Conservation (phyloP, 1,139 yeast genomes). For the Suhomyces maxii region DNA sequence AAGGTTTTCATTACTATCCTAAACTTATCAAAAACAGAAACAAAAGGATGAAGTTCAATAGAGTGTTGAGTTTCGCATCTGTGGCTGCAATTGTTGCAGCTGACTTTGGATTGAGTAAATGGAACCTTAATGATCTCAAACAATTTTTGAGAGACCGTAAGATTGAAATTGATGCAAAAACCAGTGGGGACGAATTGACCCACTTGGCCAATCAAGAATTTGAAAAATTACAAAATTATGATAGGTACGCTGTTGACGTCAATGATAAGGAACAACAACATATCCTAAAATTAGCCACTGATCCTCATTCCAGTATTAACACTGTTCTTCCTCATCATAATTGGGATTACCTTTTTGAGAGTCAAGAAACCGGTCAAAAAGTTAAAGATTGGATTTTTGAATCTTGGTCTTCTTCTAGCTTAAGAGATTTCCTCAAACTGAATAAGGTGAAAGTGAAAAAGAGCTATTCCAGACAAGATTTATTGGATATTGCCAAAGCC, state of each 20-base stretch:
- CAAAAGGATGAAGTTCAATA: constrained; percentile 5
- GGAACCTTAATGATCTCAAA: constrained; percentile 28
- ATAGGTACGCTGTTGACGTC: constrained; percentile 13
- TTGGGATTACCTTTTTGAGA: constrained; percentile 15
- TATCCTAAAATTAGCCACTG: constrained; percentile 19
- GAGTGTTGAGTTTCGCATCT: constrained; percentile 1
- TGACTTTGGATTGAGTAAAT: constrained; percentile 10
- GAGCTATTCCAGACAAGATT: constrained; percentile 30
- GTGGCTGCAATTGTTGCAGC: constrained; percentile 12
- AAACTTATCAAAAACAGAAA: no score
- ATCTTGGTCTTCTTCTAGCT: constrained; percentile 44
- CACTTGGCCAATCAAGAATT: constrained; percentile 34
- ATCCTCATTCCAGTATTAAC: constrained; percentile 16
- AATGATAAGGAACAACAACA: constrained; percentile 18
- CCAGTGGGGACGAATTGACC: constrained; percentile 31
- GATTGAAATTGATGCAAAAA: constrained; percentile 21
- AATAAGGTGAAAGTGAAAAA: constrained; percentile 32
- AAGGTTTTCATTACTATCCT: neutral
- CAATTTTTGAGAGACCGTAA: constrained; percentile 38
- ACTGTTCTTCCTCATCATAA: constrained; percentile 18
- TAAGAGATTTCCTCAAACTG: constrained; percentile 36
- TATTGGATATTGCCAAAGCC: constrained; percentile 37
- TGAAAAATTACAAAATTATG: constrained; percentile 20
- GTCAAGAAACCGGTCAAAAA: constrained; percentile 4
- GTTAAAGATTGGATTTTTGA: constrained; percentile 46